A percentile compares a stretch with the other conserved stretches of the same genome.
These are phyloP conservation scores for Amphibolis antarctica DNA, from an alignment of 106 monocot species.

Conservation along the genomic window DNA sequence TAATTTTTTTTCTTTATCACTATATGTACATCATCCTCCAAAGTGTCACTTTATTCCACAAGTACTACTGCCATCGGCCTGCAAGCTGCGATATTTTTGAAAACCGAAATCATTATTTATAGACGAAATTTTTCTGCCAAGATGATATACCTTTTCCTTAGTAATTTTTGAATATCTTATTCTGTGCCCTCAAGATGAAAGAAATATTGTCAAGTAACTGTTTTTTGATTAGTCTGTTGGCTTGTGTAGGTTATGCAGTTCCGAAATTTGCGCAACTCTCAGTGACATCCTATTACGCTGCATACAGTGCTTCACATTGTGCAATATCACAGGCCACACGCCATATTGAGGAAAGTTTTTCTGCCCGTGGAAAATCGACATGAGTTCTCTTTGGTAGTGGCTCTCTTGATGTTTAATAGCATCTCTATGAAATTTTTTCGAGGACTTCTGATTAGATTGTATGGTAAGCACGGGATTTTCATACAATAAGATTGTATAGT, in stretches of 20 bases:
- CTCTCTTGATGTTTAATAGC: background rate
- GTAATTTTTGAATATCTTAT: background rate
- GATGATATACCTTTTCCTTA: no score
- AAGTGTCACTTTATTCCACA: no score
- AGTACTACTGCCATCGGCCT: no score
- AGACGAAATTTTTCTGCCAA: no score
- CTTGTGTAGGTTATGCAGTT: slow-evolving; percentile 51
- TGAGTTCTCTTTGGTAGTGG: slow-evolving; percentile 16
- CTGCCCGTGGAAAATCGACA: slow-evolving; percentile 14
- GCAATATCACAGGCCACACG: slow-evolving; percentile 68
- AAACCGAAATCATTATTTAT: no score
- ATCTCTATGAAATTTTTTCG: background rate
- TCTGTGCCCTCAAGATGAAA: background rate
- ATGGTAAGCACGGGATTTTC: background rate
- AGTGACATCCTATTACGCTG: slow-evolving; percentile 77
- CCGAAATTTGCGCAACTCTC: slow-evolving; percentile 77
- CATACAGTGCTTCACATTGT: slow-evolving; percentile 62
- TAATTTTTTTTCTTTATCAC: no score
- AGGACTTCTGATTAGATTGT: background rate
- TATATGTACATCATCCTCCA: no score
- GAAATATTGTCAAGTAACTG: background rate
- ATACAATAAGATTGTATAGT: background rate
- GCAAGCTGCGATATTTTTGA: background rate
- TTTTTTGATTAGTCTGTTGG: background rate
- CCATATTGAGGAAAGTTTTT: slow-evolving; percentile 42